phyloP scores from a whole-genome alignment of 768 basidiomycete genomes.

The Leccinum arenicola region DNA sequence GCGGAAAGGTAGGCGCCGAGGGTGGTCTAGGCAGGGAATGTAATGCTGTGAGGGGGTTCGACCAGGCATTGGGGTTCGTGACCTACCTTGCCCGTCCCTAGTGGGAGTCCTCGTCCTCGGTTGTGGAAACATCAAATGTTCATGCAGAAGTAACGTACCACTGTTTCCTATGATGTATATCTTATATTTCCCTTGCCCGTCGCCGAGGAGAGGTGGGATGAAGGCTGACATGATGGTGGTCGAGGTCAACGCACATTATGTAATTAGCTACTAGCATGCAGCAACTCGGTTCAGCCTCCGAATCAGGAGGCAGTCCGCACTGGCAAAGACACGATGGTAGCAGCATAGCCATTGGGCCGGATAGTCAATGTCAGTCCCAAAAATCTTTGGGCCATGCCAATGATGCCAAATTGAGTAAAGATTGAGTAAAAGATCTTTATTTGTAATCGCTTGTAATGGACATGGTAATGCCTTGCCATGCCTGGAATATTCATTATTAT shows the following conservation, averaged over 20 bases:
- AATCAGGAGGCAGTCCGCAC: no score
- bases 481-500: no score
- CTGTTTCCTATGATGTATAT: slow-evolving; percentile 52
- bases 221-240: slow-evolving; percentile 10
- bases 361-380: no score
- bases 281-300: slow-evolving; percentile 2
- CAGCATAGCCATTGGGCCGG: no score
- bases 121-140: not conserved
- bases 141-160: slow-evolving; percentile 35
- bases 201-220: slow-evolving; percentile 36
- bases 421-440: no score
- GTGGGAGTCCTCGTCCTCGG: not conserved
- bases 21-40: slow-evolving; percentile 39
- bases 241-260: not conserved
- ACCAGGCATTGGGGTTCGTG: not conserved
- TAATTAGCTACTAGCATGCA: not conserved
- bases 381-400: no score
- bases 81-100: slow-evolving; percentile 42
- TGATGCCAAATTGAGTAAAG: no score
- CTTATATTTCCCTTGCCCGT: slow-evolving; percentile 43
- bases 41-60: not conserved
- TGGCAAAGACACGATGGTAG: no score
- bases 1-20: slow-evolving; percentile 41
- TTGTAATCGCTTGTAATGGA: no score
- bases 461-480: no score